Percentiles rank a stretch among this genome's conserved stretches.
These are phyloP conservation scores for Tuber indicum DNA, from an alignment of 495 filamentous ascomycete genomes.

Conservation along the genomic window DNA sequence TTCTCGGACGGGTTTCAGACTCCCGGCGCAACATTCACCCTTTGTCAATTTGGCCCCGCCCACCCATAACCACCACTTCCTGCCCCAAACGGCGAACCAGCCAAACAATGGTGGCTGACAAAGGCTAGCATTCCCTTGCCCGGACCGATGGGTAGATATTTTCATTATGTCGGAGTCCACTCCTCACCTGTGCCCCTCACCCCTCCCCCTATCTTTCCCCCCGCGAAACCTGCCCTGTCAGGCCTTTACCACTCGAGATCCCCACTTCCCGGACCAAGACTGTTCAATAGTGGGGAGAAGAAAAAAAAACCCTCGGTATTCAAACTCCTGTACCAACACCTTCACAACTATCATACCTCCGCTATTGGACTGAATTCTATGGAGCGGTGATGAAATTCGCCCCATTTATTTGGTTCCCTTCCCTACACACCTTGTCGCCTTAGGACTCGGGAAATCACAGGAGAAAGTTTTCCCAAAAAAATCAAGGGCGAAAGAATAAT, in stretches of 20 bases:
- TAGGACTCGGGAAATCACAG: slow-evolving; percentile 9
- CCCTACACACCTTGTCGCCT: slow-evolving; percentile 19
- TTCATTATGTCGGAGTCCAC: background rate
- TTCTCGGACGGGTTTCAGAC: background rate
- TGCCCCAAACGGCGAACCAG: background rate
- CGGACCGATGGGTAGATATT: background rate
- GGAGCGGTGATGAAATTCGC: slow-evolving; percentile 29
- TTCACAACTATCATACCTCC: background rate
- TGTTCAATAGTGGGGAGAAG: slow-evolving; percentile 8
- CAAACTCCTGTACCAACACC: background rate
- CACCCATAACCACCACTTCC: background rate
- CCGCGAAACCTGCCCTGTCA: background rate
- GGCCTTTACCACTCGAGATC: background rate
- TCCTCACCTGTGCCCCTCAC: background rate
- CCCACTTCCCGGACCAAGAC: background rate
- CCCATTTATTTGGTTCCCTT: slow-evolving; percentile 6
- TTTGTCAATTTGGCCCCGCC: background rate
- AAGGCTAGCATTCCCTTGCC: background rate
- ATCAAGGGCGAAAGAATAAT: background rate
- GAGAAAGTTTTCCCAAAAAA: background rate
- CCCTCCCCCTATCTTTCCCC: background rate
- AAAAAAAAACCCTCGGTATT: background rate
- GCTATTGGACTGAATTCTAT: slow-evolving; percentile 5
- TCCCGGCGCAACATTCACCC: background rate
- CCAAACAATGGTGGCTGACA: slow-evolving; percentile 3